Conservation (phyloP, 2,329 filamentous ascomycete species). For the Pseudopyricularia cyperi region DNA sequence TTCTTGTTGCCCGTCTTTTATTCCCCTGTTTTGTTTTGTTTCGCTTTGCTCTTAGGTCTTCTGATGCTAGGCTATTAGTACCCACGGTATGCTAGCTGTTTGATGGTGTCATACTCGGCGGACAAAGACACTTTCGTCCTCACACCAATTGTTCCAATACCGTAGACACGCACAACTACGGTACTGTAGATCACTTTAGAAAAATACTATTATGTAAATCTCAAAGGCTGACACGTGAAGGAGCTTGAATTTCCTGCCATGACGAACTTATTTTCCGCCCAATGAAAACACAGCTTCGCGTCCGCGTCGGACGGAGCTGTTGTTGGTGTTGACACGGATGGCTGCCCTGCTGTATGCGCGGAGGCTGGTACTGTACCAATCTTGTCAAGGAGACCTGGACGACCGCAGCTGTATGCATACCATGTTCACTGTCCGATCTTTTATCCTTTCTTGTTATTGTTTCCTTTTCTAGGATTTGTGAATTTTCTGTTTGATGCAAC, state of each 20-base stretch:
- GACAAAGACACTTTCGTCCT: too few species aligned
- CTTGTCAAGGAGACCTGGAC: too few species aligned
- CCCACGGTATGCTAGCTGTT: too few species aligned
- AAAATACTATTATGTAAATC: not conserved
- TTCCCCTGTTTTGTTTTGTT: too few species aligned
- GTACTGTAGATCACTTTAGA: not conserved
- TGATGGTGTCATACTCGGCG: too few species aligned
- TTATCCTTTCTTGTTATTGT: not conserved
- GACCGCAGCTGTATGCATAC: not conserved
- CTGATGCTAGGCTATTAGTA: too few species aligned
- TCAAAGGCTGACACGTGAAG: constrained; percentile 1
- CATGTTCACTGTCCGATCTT: not conserved
- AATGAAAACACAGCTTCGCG: not conserved
- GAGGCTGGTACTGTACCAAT: too few species aligned
- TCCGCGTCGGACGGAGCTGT: not conserved
- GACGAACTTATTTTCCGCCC: not conserved
- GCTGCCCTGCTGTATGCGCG: too few species aligned
- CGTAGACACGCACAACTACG: not conserved
- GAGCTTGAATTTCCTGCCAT: constrained; percentile 2
- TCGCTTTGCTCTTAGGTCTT: too few species aligned
- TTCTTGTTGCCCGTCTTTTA: too few species aligned
- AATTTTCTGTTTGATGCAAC: not conserved
- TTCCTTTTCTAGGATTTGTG: too few species aligned
- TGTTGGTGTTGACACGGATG: constrained; percentile 1
- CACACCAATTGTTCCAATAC: not conserved